These are phyloP conservation scores for Linaria vulgaris DNA, from an alignment of 257 asterid species.

Conservation along the genomic window DNA sequence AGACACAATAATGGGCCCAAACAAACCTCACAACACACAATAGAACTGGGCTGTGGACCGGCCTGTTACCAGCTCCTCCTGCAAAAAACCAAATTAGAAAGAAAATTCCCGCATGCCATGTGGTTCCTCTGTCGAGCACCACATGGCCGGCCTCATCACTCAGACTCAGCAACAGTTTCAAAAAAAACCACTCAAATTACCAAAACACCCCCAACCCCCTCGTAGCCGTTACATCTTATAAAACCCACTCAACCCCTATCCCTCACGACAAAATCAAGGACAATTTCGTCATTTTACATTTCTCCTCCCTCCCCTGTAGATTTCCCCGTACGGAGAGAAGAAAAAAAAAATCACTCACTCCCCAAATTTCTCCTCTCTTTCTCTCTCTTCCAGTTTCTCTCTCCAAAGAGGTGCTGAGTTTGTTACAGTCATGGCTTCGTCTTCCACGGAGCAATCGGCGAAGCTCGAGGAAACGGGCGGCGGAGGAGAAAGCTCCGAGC, in stretches of 20 bases:
- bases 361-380: conserved; percentile 13
- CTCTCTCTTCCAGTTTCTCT: conserved; percentile 28
- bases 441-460: conserved; percentile 61
- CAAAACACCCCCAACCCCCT: conserved; percentile 25
- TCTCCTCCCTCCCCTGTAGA: conserved; percentile 33
- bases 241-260: conserved; percentile 13
- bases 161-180: conserved; percentile 29
- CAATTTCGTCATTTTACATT: conserved; percentile 32
- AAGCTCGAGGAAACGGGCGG: conserved; percentile 55
- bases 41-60: no score
- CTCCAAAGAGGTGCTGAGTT: conserved; percentile 14
- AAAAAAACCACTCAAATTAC: conserved; percentile 2
- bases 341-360: conserved; percentile 18
- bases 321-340: conserved; percentile 32
- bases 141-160: conserved; percentile 15
- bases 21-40: no score
- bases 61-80: no score
- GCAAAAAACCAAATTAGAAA: no score
- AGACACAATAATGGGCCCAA: no score
- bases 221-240: conserved; percentile 47
- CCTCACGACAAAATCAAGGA: conserved; percentile 27
- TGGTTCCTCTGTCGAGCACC: conserved; percentile 27
- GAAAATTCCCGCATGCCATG: conserved; percentile 31
- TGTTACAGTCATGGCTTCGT: conserved; percentile 55
- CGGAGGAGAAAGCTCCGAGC: conserved; percentile 64